Evolutionary conservation across 2,329 filamentous ascomycete species (phyloP).

Genomic region (Endothia cerciana): DNA sequence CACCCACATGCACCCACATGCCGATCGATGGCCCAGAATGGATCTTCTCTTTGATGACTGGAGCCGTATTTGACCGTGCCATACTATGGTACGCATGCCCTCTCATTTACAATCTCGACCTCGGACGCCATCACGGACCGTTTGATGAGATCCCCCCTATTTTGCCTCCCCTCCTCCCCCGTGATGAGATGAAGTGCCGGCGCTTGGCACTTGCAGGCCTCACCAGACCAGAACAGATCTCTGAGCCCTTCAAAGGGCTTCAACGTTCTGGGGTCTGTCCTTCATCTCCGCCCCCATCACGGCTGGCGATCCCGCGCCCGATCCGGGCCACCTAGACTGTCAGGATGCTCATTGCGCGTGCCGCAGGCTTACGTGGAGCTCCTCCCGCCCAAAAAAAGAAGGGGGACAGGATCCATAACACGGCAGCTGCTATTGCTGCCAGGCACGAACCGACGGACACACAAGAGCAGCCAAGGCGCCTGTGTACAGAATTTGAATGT

Average conservation of each 20-base stretch:
- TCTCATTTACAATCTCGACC: slow-evolving; percentile 1
- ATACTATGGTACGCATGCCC: not conserved
- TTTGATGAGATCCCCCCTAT: slow-evolving; percentile 7
- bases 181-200: not conserved
- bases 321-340: not conserved
- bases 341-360: not conserved
- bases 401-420: not conserved
- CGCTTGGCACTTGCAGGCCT: not conserved
- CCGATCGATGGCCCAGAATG: slow-evolving; percentile 1
- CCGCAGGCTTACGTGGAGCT: not conserved
- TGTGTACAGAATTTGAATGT: not conserved
- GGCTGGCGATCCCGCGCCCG: not conserved
- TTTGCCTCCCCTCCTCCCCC: not conserved
- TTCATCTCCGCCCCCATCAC: not conserved
- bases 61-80: not conserved
- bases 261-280: not conserved
- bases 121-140: not conserved
- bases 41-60: not conserved
- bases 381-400: not conserved
- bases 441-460: not conserved
- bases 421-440: too few species aligned
- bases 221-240: not conserved
- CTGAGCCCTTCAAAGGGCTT: not conserved
- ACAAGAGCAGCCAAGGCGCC: not conserved
- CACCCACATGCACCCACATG: slow-evolving; percentile 2